Conservation (phyloP, 805 yeast genomes). For the Candida qinlingensis region DNA sequence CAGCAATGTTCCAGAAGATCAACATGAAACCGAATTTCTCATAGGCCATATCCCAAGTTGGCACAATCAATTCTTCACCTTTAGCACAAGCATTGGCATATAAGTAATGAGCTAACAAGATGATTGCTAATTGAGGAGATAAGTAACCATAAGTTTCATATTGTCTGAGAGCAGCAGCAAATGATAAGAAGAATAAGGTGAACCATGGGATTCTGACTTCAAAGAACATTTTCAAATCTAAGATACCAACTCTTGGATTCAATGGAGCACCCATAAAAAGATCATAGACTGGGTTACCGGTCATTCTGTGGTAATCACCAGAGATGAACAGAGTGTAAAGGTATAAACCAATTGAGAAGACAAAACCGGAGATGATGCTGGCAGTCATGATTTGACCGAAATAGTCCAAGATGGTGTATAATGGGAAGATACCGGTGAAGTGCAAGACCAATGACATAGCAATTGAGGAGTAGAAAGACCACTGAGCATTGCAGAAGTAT, state of each 20-base stretch:
- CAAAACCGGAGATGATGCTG: conserved; percentile 76
- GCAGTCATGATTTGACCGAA: conserved; percentile 93
- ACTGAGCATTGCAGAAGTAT: conserved; percentile 89
- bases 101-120: conserved; percentile 83
- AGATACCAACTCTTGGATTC: conserved; percentile 89
- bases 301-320: conserved; percentile 82
- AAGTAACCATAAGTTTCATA: conserved; percentile 76
- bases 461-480: conserved; percentile 70
- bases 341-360: conserved; percentile 65
- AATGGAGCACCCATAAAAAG: conserved; percentile 96
- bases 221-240: conserved; percentile 94
- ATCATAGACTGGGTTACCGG: conserved; percentile 88
- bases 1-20: conserved; percentile 98
- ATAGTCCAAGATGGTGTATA: conserved; percentile 69
- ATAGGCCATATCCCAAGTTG: conserved; percentile 99
- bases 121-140: conserved; percentile 66
- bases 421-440: conserved; percentile 64
- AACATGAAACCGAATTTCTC: conserved; percentile 99
- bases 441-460: conserved; percentile 58
- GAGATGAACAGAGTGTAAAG: conserved; percentile 57
- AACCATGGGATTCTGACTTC: conserved; percentile 98
- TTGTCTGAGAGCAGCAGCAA: conserved; percentile 75
- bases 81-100: conserved; percentile 96
- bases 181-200: conserved; percentile 70
- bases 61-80: conserved; percentile 96